Percentiles rank a stretch among this genome's conserved stretches.
Evolutionary conservation across 371 early-diverging fungal genomes (phyloP).

Genomic region (Coemansia sp.): DNA sequence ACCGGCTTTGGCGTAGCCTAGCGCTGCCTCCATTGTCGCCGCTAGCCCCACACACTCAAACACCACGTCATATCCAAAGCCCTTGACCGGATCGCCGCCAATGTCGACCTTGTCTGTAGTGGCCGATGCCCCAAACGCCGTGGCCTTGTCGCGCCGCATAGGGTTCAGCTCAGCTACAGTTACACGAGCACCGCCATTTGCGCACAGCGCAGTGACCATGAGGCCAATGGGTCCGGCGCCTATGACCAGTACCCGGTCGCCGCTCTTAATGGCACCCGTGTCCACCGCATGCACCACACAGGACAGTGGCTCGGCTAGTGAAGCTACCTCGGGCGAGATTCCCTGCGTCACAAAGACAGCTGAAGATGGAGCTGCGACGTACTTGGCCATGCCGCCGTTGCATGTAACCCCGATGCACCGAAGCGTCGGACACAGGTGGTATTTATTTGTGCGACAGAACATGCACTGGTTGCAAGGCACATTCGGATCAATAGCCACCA

Average conservation of each 20-base stretch:
- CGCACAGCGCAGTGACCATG: conserved; percentile 54
- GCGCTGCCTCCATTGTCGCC: conserved; percentile 53
- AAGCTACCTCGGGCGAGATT: conserved; percentile 54
- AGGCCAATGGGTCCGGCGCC: conserved; percentile 62
- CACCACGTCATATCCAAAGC: conserved; percentile 57
- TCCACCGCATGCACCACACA: conserved; percentile 62
- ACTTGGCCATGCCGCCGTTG: conserved; percentile 61
- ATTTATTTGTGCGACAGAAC: conserved; percentile 56
- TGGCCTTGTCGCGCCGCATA: conserved; percentile 52
- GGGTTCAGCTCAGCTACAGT: conserved; percentile 56
- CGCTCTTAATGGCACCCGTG: conserved; percentile 46
- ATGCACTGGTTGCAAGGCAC: conserved; percentile 56
- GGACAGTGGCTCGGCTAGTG: conserved; percentile 60
- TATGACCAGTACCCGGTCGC: conserved; percentile 51
- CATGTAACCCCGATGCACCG: conserved; percentile 56
- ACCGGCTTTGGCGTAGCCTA: conserved; percentile 55
- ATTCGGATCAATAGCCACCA: conserved; percentile 59
- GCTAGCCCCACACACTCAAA: conserved; percentile 61
- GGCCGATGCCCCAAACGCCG: conserved; percentile 51
- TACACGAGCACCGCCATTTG: conserved; percentile 53
- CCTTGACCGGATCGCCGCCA: conserved; percentile 51
- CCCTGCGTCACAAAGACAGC: conserved; percentile 52
- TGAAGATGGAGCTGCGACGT: conserved; percentile 54
- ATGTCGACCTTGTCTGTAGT: conserved; percentile 46
- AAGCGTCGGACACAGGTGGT: conserved; percentile 55